Percentiles rank a stretch among this genome's conserved stretches.
These are phyloP conservation scores for Grammothele lineata DNA, from an alignment of 768 basidiomycete genomes.

Conservation along the genomic window DNA sequence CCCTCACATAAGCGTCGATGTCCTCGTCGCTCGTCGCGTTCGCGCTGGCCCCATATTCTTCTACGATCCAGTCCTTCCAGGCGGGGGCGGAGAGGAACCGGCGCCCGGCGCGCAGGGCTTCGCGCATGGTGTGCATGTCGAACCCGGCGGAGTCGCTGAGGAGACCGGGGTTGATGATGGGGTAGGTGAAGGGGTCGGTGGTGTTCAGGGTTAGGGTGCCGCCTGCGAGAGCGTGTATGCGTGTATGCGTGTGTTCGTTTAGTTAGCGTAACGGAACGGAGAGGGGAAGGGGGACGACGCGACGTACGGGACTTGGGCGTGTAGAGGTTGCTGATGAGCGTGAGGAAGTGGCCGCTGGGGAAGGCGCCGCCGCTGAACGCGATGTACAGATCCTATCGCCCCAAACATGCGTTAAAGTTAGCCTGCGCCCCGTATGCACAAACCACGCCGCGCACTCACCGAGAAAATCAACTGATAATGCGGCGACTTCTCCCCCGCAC, in stretches of 20 bases:
- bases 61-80: constrained; percentile 5
- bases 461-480: constrained; percentile 1
- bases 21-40: not conserved
- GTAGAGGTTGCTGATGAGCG: not conserved
- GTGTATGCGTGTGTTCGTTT: no score
- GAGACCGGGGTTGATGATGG: constrained; percentile 17
- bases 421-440: not conserved
- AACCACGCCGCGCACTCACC: not conserved
- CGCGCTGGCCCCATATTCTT: not conserved
- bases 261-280: not conserved
- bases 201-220: constrained; percentile 28
- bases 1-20: not conserved
- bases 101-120: not conserved
- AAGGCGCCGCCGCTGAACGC: not conserved
- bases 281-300: no score
- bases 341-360: not conserved
- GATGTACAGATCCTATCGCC: not conserved
- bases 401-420: not conserved
- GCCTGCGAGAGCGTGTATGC: not conserved
- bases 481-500: not conserved
- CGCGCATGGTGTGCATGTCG: constrained; percentile 22
- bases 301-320: not conserved
- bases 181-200: constrained; percentile 36
- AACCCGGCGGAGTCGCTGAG: constrained; percentile 16
- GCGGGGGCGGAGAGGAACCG: constrained; percentile 7